Evolutionary conservation across 768 basidiomycete genomes (phyloP), one percentile per base, ranked within the genome.

Genomic region (Suillus americanus): DNA sequence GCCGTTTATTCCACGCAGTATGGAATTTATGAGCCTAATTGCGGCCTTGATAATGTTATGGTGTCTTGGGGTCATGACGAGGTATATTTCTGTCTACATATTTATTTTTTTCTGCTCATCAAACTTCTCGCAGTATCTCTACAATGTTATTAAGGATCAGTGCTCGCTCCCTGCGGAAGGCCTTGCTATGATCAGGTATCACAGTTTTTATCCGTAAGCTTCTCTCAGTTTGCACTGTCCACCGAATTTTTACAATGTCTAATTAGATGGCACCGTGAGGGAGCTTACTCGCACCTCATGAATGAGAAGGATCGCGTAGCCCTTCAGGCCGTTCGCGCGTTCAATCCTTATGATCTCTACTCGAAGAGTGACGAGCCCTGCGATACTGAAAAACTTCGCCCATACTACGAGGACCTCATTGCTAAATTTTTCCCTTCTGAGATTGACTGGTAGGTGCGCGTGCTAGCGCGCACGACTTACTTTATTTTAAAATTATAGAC

Each of bases 341-440:
- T 97, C 85, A 97, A 96, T 77, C 94, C 95, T 0, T 97, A 96
- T 77, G 95, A 96, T 72, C 85, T 97, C 8, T 97, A 97, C 81
- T 91, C 89, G 82, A 97, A 97, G 79, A 86, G 83, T 71, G 92
- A 96, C 70, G 83, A 85, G 50, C 84, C 87, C 5, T 85, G 89
- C 62, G 76, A 86, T 60, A 81, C 83, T 16, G 85, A 81, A 51
- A 80, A 83, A 70, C 81, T 97, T 28, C 83, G 86, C 66, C 91
- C 93, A 16, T 97, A 97, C 78, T 97, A 97, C 73, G 83, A 91
- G 72, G 77, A 78, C 1, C 80, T 97, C 37, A 95, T 97, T 70
- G 81, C 83, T 43, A 94, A 93, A 73, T 97, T 86, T 79, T 96
- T 97, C 81, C 92, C 93, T 45, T 79, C 85, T 0, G 83, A 86